Evolutionary conservation across 176 grass and related monocot species (phyloP), one percentile per base, ranked within the genome.

Genomic region (Phyllostachys edulis): DNA sequence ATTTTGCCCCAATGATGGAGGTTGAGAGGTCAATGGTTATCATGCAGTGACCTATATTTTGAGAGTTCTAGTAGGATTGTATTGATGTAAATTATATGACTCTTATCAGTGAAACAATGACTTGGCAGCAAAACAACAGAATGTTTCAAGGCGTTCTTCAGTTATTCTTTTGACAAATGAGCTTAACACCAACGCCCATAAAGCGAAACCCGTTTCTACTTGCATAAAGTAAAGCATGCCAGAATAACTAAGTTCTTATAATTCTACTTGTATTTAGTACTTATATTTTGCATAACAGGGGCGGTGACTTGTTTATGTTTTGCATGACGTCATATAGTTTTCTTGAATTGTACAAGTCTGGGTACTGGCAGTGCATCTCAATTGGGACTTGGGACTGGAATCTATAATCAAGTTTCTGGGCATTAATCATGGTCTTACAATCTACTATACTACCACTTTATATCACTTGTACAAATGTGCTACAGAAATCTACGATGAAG

Each of bases 11-110:
- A 20, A 6, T 4, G 17, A 0, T 40, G 66, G 80, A 74, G 74
- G 66, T 83, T 79, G 45, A 67, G 80, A 87, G 79, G 47, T 79
- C 74, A 39, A 85, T 54, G n/a, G 38, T 39, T 16, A 21, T 61
- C 9, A 77, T 78, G 36, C 71, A 41, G 45, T 39, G 67, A 27
- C 61, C 17, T 59, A 27, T 83, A 64, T 62, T 46, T 72, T 82
- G 39, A 44, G 7, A 46, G 55, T 49, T 72, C 38, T 82, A 54
- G 24, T 46, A 80, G 23, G 40, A 63, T 80, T 81, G 41, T 44
- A 77, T 32, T 46, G 62, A 82, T 82, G 84, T 90, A 82, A 82
- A 90, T 86, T 73, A 82, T 13, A 72, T 12, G 12, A 46, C 18
- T 55, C 15, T 16, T 56, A 37, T 89, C 27, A 63, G 66, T 70